Evolutionary conservation across 179 eudicot genomes (phyloP).

Genomic region (Beta lomatogona): DNA sequence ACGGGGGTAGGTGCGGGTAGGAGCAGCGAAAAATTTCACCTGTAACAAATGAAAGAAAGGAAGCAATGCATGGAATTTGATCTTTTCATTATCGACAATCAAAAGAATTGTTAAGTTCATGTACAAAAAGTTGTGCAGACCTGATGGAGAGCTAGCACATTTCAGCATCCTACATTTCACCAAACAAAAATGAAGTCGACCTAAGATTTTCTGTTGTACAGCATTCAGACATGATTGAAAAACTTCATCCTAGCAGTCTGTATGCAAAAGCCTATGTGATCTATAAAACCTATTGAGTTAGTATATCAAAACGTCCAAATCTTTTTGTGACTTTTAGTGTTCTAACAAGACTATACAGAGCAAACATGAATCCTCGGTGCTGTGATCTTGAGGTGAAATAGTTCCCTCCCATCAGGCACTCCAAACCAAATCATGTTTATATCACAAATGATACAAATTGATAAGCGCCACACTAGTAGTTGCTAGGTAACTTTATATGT

Average conservation of each 20-base stretch:
- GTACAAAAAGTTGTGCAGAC: slow-evolving; percentile 31
- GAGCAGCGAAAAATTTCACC: background rate
- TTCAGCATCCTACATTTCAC: slow-evolving; percentile 14
- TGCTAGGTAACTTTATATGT: background rate
- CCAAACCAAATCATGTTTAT: slow-evolving; percentile 12
- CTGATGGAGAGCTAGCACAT: slow-evolving; percentile 5
- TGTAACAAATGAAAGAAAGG: background rate
- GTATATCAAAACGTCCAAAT: slow-evolving; percentile 17
- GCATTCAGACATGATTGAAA: slow-evolving; percentile 10
- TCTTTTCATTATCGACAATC: slow-evolving; percentile 31
- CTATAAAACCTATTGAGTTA: slow-evolving; percentile 24
- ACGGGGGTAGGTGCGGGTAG: background rate
- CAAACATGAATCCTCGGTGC: slow-evolving; percentile 1
- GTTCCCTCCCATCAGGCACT: slow-evolving; percentile 14
- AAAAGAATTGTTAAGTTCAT: slow-evolving; percentile 29
- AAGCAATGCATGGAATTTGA: background rate
- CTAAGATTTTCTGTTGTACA: slow-evolving; percentile 15
- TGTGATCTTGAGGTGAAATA: slow-evolving; percentile 23
- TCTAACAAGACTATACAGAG: slow-evolving; percentile 25
- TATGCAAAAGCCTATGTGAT: slow-evolving; percentile 22
- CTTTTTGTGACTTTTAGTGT: slow-evolving; percentile 7
- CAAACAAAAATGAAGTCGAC: slow-evolving; percentile 21
- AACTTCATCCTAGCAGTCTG: slow-evolving; percentile 19
- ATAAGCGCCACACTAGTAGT: background rate
- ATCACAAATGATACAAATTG: slow-evolving; percentile 15